Conservation (phyloP, 2,329 filamentous ascomycete species). For the Fusarium devonianum region DNA sequence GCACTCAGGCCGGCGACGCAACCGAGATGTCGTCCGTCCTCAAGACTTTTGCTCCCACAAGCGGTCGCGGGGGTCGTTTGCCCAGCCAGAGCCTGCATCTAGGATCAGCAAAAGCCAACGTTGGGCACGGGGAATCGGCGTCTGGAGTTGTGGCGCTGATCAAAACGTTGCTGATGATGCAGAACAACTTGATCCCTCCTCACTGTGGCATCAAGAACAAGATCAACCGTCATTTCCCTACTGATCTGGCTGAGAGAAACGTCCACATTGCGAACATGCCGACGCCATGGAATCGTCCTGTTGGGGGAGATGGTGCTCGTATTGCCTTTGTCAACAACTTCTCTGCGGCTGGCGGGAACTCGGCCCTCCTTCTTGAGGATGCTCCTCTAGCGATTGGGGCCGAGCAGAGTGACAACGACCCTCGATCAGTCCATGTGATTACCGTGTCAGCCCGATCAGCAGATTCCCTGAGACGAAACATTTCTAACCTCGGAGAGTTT, state of each 20-base stretch:
- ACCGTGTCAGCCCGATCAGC: slow-evolving; percentile 63
- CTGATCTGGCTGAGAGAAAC: neutral
- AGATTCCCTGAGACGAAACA: slow-evolving; percentile 55
- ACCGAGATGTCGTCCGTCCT: slow-evolving; percentile 46
- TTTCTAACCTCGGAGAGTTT: slow-evolving; percentile 62
- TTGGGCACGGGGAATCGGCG: slow-evolving; percentile 42
- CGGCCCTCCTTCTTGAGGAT: slow-evolving; percentile 71
- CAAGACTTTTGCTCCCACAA: slow-evolving; percentile 17
- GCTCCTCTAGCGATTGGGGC: slow-evolving; percentile 55
- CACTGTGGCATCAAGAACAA: slow-evolving; percentile 8
- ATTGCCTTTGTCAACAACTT: slow-evolving; percentile 71
- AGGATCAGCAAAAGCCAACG: slow-evolving; percentile 44
- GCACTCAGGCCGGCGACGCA: slow-evolving; percentile 56
- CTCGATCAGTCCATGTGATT: slow-evolving; percentile 63
- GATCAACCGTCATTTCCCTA: neutral
- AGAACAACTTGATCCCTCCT: slow-evolving; percentile 34
- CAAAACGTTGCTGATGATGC: slow-evolving; percentile 46
- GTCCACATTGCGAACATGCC: neutral
- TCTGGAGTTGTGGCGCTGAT: slow-evolving; percentile 43
- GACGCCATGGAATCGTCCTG: too few species aligned
- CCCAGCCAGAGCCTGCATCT: slow-evolving; percentile 25
- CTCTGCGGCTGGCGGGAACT: slow-evolving; percentile 75
- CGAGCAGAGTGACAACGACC: slow-evolving; percentile 54
- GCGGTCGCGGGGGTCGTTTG: neutral
- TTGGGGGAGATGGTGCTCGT: too few species aligned